A percentile compares a stretch with the other conserved stretches of the same genome.
These are phyloP conservation scores for Ophiostoma triangulosporum DNA, from an alignment of 2,329 filamentous ascomycete species.

Conservation along the genomic window DNA sequence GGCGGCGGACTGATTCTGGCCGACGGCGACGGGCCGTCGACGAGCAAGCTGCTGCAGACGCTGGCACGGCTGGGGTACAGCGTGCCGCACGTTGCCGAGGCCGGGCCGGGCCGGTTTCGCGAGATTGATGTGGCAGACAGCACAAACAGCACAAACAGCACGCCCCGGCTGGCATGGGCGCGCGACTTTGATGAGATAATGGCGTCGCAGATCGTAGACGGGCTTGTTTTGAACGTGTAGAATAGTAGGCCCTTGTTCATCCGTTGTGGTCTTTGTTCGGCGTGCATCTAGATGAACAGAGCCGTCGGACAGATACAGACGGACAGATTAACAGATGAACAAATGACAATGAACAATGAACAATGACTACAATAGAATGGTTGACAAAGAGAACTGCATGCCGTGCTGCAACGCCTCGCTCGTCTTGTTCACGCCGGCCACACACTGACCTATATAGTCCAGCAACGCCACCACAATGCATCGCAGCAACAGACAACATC, in stretches of 20 bases:
- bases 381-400: too few relatives aligned
- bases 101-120: not conserved
- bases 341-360: not conserved
- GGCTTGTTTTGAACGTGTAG: not conserved
- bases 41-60: constrained; percentile 22
- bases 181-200: constrained; percentile 30
- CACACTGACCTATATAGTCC: too few relatives aligned
- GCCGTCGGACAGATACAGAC: not conserved
- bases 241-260: too few relatives aligned
- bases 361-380: not conserved
- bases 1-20: constrained; percentile 33
- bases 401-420: not conserved
- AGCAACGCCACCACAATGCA: too few relatives aligned
- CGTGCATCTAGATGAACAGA: too few relatives aligned
- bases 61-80: constrained; percentile 25
- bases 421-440: not conserved
- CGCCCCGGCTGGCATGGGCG: constrained; percentile 27
- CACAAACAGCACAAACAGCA: not conserved
- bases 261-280: not conserved
- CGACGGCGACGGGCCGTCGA: constrained; percentile 12
- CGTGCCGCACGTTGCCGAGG: constrained; percentile 24
- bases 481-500: not conserved
- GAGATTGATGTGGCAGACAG: not conserved
- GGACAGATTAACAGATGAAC: not conserved
- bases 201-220: constrained; percentile 10